Conservation (phyloP, 2,329 filamentous ascomycete genomes). For the Cordyceps fumosorosea region DNA sequence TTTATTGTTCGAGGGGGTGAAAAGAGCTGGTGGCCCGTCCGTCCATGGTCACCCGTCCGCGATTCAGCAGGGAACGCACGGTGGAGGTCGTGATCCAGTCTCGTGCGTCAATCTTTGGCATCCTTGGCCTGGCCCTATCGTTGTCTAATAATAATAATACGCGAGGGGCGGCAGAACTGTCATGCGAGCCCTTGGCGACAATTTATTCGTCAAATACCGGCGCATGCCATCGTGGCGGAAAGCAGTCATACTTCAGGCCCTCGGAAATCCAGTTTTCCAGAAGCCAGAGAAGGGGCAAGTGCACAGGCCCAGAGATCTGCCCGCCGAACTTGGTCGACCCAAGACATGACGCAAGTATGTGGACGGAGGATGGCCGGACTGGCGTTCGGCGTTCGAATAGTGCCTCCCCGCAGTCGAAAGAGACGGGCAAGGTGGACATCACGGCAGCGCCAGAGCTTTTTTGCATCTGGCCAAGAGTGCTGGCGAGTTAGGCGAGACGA, state of each 20-base stretch:
- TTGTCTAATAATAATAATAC: neutral
- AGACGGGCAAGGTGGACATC: neutral
- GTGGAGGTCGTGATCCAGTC: neutral
- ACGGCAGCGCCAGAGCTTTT: too few relatives aligned
- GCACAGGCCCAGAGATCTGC: too few relatives aligned
- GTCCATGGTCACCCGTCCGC: neutral
- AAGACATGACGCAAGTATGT: neutral
- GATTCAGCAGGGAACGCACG: neutral
- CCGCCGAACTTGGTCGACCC: neutral
- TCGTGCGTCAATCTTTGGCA: neutral
- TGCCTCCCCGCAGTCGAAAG: neutral
- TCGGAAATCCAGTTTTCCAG: neutral
- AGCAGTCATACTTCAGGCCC: neutral
- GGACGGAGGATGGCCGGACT: neutral
- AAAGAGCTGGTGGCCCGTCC: neutral
- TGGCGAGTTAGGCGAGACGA: neutral
- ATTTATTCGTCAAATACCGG: too few relatives aligned
- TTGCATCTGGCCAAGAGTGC: neutral
- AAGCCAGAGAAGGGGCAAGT: too few relatives aligned
- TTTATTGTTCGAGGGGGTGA: neutral
- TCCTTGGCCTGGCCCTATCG: neutral
- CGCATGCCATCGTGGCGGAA: neutral
- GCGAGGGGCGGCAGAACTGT: neutral
- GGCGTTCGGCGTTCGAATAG: neutral
- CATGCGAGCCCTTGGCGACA: neutral